A percentile compares a stretch with the other conserved stretches of the same genome.
Evolutionary conservation across 176 grass and related monocot genomes (phyloP).

Genomic region (Lolium multiflorum): DNA sequence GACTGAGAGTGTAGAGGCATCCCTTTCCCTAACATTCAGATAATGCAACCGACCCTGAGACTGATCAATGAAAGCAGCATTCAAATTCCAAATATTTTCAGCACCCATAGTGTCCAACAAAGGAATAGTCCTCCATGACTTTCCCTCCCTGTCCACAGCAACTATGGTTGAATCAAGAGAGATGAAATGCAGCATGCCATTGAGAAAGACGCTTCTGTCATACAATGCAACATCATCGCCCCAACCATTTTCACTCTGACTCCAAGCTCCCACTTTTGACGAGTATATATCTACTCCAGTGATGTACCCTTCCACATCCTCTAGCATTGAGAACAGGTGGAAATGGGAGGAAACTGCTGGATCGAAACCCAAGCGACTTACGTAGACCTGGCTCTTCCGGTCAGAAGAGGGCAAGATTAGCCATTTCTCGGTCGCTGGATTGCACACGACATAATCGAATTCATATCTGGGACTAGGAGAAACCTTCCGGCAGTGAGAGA

Average conservation of each 20-base stretch:
- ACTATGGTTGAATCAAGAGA: neutral
- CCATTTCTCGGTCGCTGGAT: constrained; percentile 1
- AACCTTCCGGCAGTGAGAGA: neutral
- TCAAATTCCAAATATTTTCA: neutral
- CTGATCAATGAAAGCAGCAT: neutral
- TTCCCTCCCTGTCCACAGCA: neutral
- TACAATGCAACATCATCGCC: neutral
- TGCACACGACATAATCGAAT: neutral
- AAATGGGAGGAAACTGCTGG: neutral
- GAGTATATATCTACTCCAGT: neutral
- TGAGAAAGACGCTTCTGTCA: neutral
- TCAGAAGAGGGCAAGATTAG: neutral
- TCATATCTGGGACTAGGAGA: neutral
- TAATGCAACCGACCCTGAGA: neutral
- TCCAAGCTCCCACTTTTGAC: neutral
- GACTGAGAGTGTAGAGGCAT: constrained; percentile 4
- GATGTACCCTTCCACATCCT: neutral
- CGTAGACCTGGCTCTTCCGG: neutral
- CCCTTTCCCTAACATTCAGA: neutral
- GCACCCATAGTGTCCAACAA: neutral
- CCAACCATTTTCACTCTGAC: neutral
- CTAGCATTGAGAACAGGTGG: neutral
- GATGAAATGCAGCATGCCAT: constrained; percentile 12
- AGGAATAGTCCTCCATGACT: constrained; percentile 19
- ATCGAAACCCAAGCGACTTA: neutral